Conservation (phyloP, 2,329 filamentous ascomycete species). For the Ceratocystis smalleyi region DNA sequence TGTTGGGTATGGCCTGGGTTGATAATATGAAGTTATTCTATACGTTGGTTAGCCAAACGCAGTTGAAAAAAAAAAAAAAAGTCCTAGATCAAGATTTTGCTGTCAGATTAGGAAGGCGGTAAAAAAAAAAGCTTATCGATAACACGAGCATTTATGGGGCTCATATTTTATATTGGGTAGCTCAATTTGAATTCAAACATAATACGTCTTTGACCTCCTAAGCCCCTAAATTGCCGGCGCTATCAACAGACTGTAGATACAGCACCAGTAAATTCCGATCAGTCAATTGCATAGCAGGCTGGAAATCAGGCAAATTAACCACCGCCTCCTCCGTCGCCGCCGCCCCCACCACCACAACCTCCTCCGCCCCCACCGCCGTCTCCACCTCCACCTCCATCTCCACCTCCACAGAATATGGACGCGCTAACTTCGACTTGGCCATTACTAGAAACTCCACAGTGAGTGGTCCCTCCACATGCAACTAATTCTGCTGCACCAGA, state of each 20-base stretch:
- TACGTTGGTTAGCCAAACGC: not conserved
- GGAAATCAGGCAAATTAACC: too few relatives aligned
- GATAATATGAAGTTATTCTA: not conserved
- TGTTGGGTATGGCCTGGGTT: not conserved
- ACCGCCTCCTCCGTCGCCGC: not conserved
- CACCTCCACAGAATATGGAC: not conserved
- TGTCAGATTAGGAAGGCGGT: slow-evolving; percentile 11
- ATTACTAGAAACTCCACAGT: too few relatives aligned
- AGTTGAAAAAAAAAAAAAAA: slow-evolving; percentile 11
- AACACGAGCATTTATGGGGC: not conserved
- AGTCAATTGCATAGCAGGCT: too few relatives aligned
- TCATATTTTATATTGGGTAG: not conserved
- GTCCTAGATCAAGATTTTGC: slow-evolving; percentile 1
- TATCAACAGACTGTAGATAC: not conserved
- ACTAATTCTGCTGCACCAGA: too few relatives aligned
- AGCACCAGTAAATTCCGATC: too few relatives aligned
- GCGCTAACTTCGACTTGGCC: too few relatives aligned
- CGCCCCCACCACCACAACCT: not conserved
- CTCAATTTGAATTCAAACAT: not conserved
- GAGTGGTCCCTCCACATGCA: too few relatives aligned
- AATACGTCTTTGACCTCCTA: not conserved
- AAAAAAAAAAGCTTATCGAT: slow-evolving; percentile 11
- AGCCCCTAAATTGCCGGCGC: not conserved
- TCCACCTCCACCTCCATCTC: slow-evolving; percentile 18
- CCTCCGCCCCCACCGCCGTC: not conserved